phyloP scores from a whole-genome alignment of 257 asterid genomes.

The Verbascum thapsus region DNA sequence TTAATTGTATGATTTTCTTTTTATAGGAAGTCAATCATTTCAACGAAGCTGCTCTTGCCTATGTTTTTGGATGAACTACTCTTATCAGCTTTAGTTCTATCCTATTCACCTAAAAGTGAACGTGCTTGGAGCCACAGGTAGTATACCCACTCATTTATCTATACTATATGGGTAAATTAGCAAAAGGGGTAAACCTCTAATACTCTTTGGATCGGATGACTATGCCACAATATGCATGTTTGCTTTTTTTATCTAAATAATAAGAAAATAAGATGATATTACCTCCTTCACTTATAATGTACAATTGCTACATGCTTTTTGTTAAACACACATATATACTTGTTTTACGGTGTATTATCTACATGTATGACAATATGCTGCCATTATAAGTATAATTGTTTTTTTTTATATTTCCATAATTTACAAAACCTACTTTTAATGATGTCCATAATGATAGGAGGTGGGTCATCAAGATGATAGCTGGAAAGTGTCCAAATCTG shows the following conservation, averaged over 20 bases:
- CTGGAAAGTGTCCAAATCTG: slow-evolving; percentile 59
- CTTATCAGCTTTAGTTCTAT: slow-evolving; percentile 69
- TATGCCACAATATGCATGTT: background rate
- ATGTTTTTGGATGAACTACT: slow-evolving; percentile 67
- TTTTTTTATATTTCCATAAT: slow-evolving; percentile 17
- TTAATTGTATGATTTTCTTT: slow-evolving; percentile 13
- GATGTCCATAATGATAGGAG: slow-evolving; percentile 62
- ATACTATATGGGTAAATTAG: background rate
- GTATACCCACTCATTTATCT: slow-evolving; percentile 17
- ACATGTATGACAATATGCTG: slow-evolving; percentile 9
- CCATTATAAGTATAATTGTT: slow-evolving; percentile 15
- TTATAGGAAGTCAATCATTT: slow-evolving; percentile 69
- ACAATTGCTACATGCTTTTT: background rate
- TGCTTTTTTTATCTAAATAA: slow-evolving; percentile 8
- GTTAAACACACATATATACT: background rate
- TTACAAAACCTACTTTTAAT: slow-evolving; percentile 26
- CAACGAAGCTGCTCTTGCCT: slow-evolving; percentile 47
- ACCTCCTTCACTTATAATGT: slow-evolving; percentile 18
- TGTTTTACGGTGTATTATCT: background rate
- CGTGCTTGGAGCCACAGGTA: slow-evolving; percentile 96
- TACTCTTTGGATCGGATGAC: slow-evolving; percentile 5
- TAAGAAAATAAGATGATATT: background rate
- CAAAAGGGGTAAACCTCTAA: too few species aligned
- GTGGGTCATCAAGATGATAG: slow-evolving; percentile 91
- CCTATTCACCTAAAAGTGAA: slow-evolving; percentile 88